These are phyloP conservation scores for Fusarium marasasianum DNA, from an alignment of 2,329 filamentous ascomycete species.

Conservation along the genomic window DNA sequence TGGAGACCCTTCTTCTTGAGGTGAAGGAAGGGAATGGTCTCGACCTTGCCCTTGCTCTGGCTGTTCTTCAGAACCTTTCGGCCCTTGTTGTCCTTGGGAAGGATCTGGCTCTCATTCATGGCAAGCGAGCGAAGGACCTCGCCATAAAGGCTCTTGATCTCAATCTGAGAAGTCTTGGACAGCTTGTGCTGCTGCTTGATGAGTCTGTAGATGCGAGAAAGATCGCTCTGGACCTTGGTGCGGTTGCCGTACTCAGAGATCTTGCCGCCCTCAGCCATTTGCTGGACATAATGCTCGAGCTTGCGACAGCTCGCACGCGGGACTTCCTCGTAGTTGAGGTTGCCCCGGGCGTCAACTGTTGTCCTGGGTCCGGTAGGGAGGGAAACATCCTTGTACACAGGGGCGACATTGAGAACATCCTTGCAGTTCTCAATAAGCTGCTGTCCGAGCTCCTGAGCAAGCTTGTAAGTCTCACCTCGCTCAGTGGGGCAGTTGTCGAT, in stretches of 20 bases:
- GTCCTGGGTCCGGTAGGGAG: constrained; percentile 92
- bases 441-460: constrained; percentile 93
- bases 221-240: constrained; percentile 96
- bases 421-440: constrained; percentile 98
- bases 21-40: constrained; percentile 97
- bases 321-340: constrained; percentile 90
- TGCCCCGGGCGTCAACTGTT: constrained; percentile 90
- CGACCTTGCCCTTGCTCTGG: constrained; percentile 85
- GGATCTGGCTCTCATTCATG: constrained; percentile 98
- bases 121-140: constrained; percentile 93
- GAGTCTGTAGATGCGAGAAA: constrained; percentile 95
- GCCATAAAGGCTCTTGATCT: constrained; percentile 94
- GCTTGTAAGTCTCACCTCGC: constrained; percentile 94
- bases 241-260: constrained; percentile 99
- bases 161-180: constrained; percentile 93
- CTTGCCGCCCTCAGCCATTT: constrained; percentile 98
- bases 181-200: constrained; percentile 99
- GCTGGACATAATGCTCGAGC: constrained; percentile 96
- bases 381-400: constrained; percentile 95
- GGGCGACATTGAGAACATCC: constrained; percentile 83
- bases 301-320: constrained; percentile 91
- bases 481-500: constrained; percentile 99
- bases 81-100: constrained; percentile 83
- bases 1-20: constrained; percentile 93
- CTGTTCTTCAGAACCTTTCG: constrained; percentile 65